Evolutionary conservation across 2,329 filamentous ascomycete genomes (phyloP), one percentile per base, ranked within the genome.

Genomic region (Ophiostoma pallidulum): DNA sequence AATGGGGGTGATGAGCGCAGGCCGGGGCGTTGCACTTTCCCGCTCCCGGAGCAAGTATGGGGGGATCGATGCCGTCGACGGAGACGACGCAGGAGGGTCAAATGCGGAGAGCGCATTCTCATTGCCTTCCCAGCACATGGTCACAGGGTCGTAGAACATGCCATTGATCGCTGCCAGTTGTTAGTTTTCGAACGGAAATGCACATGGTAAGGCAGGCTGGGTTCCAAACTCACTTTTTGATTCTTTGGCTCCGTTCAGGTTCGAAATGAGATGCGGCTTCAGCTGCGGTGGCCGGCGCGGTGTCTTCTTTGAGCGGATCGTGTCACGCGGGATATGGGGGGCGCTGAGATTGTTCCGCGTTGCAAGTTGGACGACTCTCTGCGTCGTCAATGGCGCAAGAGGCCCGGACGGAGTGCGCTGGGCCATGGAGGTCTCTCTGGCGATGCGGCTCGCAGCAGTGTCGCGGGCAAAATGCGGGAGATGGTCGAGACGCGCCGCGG

Each of bases 41-140:
- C 73, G 79, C 43, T 82, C 78, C 14, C 74, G 71, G 14, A 66
- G 54, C 35, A 64, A 57, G 37, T 69, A 64, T 0, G 67, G 64
- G 1, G 65, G 62, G 13, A 73, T 59, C 3, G 72, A 72, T 1
- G 70, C 61, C 9, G 72, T 71, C 0, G 74, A 74, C 2, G 78
- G 75, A 2, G 76, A 75, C 1, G 76, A 70, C 7, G 68, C 63
- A 6, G 80, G 69, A 47, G 74, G 64, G 46, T 95, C 89, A 64
- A 98, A 98, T 4, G 80, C 78, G 53, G 77, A 76, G 45, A 94
- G 70, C 29, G 76, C 84, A 57, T 88, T 91, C 62, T 98, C 92
- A 58, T 98, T 98, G 45, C 92, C 92, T 71, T 98, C 92, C 92
- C 92, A 98, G 42, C 81, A 77, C 60, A 82, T 92, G 8, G 86